These are phyloP conservation scores for Lactarius hatsudake DNA, from an alignment of 768 basidiomycete genomes.

Conservation along the genomic window DNA sequence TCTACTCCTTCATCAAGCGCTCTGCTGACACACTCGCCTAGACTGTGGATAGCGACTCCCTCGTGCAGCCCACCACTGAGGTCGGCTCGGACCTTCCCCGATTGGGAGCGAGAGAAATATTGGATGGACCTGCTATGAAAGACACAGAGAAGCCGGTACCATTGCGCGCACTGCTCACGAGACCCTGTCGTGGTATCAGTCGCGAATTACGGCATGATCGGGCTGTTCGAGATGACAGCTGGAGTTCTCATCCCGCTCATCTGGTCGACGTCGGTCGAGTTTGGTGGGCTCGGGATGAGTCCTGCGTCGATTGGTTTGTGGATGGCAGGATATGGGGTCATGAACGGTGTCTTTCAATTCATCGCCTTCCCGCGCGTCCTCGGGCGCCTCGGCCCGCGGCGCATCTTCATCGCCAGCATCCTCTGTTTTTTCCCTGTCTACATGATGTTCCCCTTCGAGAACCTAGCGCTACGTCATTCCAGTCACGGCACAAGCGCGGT, in stretches of 20 bases:
- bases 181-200: constrained; percentile 42
- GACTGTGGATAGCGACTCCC: not conserved
- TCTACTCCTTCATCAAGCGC: not conserved
- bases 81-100: not conserved
- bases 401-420: constrained; percentile 32
- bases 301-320: constrained; percentile 40
- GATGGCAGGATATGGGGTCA: constrained; percentile 38
- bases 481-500: not conserved
- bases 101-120: not conserved
- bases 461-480: constrained; percentile 6
- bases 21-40: not conserved
- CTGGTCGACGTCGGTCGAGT: constrained; percentile 42
- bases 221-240: constrained; percentile 44
- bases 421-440: constrained; percentile 30
- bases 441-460: constrained; percentile 32
- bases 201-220: constrained; percentile 42
- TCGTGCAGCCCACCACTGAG: not conserved
- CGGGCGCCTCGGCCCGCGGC: constrained; percentile 38
- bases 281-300: constrained; percentile 41
- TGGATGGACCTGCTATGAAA: not conserved
- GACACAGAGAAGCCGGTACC: constrained; percentile 25
- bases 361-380: constrained; percentile 40
- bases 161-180: constrained; percentile 37
- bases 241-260: constrained; percentile 45
- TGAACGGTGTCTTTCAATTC: constrained; percentile 40